These are phyloP conservation scores for Arabis alpina DNA, from an alignment of 345 rosid species.

Conservation along the genomic window DNA sequence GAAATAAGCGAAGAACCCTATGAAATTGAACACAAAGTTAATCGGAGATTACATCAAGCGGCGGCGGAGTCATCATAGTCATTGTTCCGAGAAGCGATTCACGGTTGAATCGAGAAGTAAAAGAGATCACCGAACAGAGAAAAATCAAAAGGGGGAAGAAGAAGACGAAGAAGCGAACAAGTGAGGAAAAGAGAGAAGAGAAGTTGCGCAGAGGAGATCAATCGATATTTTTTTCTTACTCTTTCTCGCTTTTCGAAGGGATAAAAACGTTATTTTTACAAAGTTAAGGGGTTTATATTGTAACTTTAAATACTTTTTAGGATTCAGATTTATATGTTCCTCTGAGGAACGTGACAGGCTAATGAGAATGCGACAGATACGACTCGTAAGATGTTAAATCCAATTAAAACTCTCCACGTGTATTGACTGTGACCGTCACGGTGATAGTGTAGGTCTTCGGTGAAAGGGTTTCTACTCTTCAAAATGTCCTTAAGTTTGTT, in stretches of 20 bases:
- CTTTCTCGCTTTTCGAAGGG: constrained; percentile 44
- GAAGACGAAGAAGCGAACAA: constrained; percentile 7
- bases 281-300: constrained; percentile 22
- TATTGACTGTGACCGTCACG: neutral
- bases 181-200: constrained; percentile 29
- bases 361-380: constrained; percentile 44
- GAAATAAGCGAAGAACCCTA: constrained; percentile 11
- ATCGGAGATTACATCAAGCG: constrained; percentile 63
- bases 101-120: constrained; percentile 51
- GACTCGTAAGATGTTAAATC: neutral
- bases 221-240: constrained; percentile 27
- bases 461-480: constrained; percentile 22
- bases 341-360: constrained; percentile 31
- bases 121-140: constrained; percentile 19
- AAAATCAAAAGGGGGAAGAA: constrained; percentile 17
- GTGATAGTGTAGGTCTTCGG: constrained; percentile 17
- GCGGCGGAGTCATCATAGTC: constrained; percentile 89
- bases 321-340: constrained; percentile 21
- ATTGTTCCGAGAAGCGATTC: constrained; percentile 45
- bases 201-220: constrained; percentile 43
- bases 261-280: constrained; percentile 36
- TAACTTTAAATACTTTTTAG: constrained; percentile 6
- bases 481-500: neutral
- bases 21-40: constrained; percentile 20
- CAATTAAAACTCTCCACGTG: constrained; percentile 29